Base-by-base conservation (phyloP, 192 early-diverging fungal genomes). In the Entomortierella chlamydospora region DNA sequence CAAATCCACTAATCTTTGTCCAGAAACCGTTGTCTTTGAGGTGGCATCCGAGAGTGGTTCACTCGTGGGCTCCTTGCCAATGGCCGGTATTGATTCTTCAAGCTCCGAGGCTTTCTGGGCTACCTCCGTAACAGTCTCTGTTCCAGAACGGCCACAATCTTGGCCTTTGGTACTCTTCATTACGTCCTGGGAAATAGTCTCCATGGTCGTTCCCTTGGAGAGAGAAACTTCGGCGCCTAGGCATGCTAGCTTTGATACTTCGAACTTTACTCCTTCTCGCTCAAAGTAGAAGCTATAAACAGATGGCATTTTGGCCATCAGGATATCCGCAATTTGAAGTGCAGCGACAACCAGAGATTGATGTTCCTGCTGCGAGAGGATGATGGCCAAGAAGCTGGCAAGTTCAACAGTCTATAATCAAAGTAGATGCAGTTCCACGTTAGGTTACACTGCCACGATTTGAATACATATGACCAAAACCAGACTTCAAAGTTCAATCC, bases 251-350 rank as follows among this genome's bases (percentile, higher is more conserved):
- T 86, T 82, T 6, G 69, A 72, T 49, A 96, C 82, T 49, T 90
- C 88, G 59, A 87, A 84, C 2, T 87, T 66, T 5, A 95, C 90
- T 4, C 96, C 96, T 59, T 96, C 96, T 25, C 94, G 83, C 39
- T 86, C 80, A 76, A 97, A 92, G 59, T 84, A 84, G 10, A 61
- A 70, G 12, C 68, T 62, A 70, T 91, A 95, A 7, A 73, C 23
- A 2, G 81, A 72, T 0, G 92, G 91, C 17, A 93, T 82, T 63
- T 88, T 91, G 15, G 84, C 83, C 51, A 93, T 71, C 9, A 95
- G 85, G 1, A 95, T 64, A 13, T 84, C 66, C 6, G 89, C 69
- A n/a, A 94, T 83, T 55, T 89, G 88, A 5, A 95, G 68, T 1
- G 90, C 89, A 12, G 81, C 86, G 0, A 83, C 69, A 13, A 92